These are phyloP conservation scores for Mucor sp. DNA, from an alignment of 371 early-diverging fungal species.

Conservation along the genomic window DNA sequence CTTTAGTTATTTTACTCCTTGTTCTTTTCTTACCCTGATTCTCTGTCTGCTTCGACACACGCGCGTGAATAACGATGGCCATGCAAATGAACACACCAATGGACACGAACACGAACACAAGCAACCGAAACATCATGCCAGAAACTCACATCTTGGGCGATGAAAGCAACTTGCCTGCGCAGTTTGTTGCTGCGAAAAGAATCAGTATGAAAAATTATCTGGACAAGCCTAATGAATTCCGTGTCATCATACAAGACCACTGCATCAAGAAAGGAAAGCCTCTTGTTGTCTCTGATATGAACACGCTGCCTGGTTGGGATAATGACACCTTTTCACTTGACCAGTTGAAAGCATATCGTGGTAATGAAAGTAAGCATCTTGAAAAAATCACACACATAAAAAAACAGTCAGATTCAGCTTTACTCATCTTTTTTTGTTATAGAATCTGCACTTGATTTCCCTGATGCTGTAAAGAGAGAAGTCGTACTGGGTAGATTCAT, in stretches of 20 bases:
- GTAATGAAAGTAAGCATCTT: slow-evolving; percentile 26
- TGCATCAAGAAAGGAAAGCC: slow-evolving; percentile 47
- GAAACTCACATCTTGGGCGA: neutral
- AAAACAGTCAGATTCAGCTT: slow-evolving; percentile 1
- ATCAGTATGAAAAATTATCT: neutral
- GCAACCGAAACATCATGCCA: neutral
- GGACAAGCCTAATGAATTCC: neutral
- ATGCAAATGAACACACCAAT: neutral
- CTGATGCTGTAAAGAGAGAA: neutral
- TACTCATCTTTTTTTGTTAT: neutral
- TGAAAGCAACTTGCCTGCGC: neutral
- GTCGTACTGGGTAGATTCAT: neutral
- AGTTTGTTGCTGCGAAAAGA: neutral
- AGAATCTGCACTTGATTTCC: neutral
- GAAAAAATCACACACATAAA: neutral
- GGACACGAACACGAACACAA: neutral
- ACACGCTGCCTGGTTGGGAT: slow-evolving; percentile 37
- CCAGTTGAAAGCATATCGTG: slow-evolving; percentile 24
- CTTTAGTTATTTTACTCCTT: neutral
- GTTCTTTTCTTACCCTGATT: neutral
- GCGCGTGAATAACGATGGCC: neutral
- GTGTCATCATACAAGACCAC: slow-evolving; percentile 17
- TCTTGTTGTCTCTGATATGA: slow-evolving; percentile 45
- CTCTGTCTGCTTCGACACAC: neutral
- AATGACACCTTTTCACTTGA: slow-evolving; percentile 33